Evolutionary conservation across 441 rosid species (phyloP).

Genomic region (Kokia cookei): DNA sequence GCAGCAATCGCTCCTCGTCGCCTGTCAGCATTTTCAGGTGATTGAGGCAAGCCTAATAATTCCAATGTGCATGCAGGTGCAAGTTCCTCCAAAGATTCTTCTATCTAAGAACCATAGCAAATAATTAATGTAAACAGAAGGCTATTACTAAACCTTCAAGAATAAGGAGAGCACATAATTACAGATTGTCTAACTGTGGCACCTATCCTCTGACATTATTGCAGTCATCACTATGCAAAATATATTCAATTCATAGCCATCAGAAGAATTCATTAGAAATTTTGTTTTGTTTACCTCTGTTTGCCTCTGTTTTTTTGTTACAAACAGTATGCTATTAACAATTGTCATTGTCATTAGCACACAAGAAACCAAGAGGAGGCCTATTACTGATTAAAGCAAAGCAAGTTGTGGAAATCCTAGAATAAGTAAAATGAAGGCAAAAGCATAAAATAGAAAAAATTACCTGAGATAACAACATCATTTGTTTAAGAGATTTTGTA

Average conservation of each 20-base stretch:
- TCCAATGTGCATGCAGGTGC: constrained; percentile 98
- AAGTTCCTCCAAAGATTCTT: constrained; percentile 95
- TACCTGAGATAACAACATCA: constrained; percentile 78
- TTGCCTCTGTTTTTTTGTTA: background rate
- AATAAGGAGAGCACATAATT: background rate
- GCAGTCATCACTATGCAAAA: constrained; percentile 2
- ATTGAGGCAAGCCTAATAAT: constrained; percentile 69
- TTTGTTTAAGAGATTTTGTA: constrained; percentile 68
- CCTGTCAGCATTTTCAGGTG: constrained; percentile 80
- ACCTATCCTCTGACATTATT: constrained; percentile 12
- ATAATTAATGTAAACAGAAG: background rate
- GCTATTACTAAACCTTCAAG: background rate
- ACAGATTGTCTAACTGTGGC: background rate
- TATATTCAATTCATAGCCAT: background rate
- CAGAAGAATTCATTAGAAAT: background rate
- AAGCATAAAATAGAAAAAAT: constrained; percentile 11
- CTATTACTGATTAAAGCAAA: background rate
- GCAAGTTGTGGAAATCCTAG: background rate
- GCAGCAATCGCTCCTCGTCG: constrained; percentile 90
- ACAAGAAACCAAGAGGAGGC: background rate
- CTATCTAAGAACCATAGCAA: constrained; percentile 43
- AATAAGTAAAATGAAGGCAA: background rate
- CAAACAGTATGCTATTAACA: background rate
- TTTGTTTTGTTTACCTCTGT: background rate
- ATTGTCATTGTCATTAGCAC: background rate